Conservation (phyloP, 1,139 yeast species). For the Komagataea norvegica region DNA sequence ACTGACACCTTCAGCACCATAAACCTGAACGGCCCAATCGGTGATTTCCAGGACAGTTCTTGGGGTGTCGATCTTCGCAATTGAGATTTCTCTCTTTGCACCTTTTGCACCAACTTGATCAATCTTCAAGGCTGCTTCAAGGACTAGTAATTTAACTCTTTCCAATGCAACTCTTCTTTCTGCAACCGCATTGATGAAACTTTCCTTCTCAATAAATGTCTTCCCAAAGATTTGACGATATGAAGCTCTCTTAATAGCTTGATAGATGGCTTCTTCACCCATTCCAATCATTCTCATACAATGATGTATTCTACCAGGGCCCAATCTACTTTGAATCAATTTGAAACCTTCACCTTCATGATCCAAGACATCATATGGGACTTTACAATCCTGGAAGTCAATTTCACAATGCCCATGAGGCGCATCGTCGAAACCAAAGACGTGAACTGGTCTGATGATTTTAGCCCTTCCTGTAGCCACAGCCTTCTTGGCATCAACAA, state of each 20-base stretch:
- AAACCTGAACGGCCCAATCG: slow-evolving; percentile 67
- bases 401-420: slow-evolving; percentile 74
- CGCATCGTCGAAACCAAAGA: slow-evolving; percentile 67
- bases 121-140: slow-evolving; percentile 63
- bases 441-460: slow-evolving; percentile 50
- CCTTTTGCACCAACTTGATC: slow-evolving; percentile 52
- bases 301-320: slow-evolving; percentile 73
- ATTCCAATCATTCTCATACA: slow-evolving; percentile 68
- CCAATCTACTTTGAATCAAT: slow-evolving; percentile 63
- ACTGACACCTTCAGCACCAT: slow-evolving; percentile 64
- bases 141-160: slow-evolving; percentile 52
- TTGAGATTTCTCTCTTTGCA: slow-evolving; percentile 58
- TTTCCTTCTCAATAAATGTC: slow-evolving; percentile 49
- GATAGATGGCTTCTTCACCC: slow-evolving; percentile 56
- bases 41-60: slow-evolving; percentile 48
- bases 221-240: slow-evolving; percentile 54
- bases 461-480: slow-evolving; percentile 48
- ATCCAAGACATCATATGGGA: slow-evolving; percentile 45
- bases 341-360: slow-evolving; percentile 61
- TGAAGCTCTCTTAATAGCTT: slow-evolving; percentile 52
- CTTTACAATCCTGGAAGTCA: slow-evolving; percentile 46
- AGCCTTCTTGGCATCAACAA: slow-evolving; percentile 51
- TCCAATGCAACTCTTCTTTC: slow-evolving; percentile 55
- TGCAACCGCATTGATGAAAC: slow-evolving; percentile 49
- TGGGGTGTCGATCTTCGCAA: slow-evolving; percentile 68